Conservation (phyloP, 352 stramenopile genomes). For the Phytophthora pinifolia region DNA sequence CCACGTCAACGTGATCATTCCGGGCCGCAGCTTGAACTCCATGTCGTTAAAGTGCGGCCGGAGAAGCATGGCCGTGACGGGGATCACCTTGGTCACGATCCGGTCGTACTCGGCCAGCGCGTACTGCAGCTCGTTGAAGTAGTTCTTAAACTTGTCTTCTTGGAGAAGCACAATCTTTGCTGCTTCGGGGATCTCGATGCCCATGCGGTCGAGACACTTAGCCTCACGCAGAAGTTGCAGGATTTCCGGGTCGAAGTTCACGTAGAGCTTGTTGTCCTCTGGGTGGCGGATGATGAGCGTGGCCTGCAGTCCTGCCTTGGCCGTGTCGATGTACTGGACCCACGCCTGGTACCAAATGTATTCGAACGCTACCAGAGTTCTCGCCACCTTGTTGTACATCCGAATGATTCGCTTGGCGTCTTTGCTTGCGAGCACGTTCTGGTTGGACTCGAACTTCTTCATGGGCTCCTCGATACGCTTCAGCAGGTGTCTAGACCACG, state of each 20-base stretch:
- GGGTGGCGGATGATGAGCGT: slow-evolving; percentile 99
- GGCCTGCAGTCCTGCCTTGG: slow-evolving; percentile 96
- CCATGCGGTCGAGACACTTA: slow-evolving; percentile 98
- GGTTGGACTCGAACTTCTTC: slow-evolving; percentile 99
- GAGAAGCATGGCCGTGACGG: slow-evolving; percentile 95
- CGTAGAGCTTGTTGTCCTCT: slow-evolving; percentile 97
- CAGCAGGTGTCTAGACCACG: slow-evolving; percentile 96
- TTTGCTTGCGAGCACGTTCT: slow-evolving; percentile 96
- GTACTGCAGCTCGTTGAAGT: slow-evolving; percentile 98
- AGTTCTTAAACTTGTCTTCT: slow-evolving; percentile 99
- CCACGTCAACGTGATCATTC: slow-evolving; percentile 99
- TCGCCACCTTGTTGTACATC: slow-evolving; percentile 99
- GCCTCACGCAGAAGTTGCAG: slow-evolving; percentile 97
- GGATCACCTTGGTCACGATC: slow-evolving; percentile 97
- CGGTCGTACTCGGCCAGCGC: slow-evolving; percentile 97
- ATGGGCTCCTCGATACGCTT: slow-evolving; percentile 99
- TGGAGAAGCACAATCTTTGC: slow-evolving; percentile 98
- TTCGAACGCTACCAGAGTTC: slow-evolving; percentile 98
- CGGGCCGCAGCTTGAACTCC: slow-evolving; percentile 98
- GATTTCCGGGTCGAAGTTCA: slow-evolving; percentile 99
- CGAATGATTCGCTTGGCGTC: slow-evolving; percentile 98
- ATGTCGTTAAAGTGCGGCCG: slow-evolving; percentile 99
- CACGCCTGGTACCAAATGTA: slow-evolving; percentile 99
- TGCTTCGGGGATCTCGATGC: slow-evolving; percentile 97
- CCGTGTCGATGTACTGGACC: slow-evolving; percentile 97